Base-by-base conservation (phyloP, 73 alveolate species). In the Paraurostyla sp. region DNA sequence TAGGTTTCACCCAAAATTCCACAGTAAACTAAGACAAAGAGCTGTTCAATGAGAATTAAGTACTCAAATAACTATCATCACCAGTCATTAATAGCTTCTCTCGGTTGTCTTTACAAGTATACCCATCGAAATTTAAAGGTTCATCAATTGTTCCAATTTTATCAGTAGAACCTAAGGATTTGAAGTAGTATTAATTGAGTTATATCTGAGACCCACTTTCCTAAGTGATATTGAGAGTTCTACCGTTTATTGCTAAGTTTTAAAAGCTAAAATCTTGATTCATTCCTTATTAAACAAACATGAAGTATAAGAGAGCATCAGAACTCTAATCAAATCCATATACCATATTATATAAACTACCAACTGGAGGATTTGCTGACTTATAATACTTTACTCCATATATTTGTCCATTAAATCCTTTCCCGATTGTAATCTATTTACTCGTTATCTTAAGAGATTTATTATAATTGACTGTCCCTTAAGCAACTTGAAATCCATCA, bases 1-100 rank as follows among this genome's bases (percentile, higher is more conserved):
- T 30, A 3, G 59, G 3, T 73, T 38, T 73, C 3, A 73, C 71
- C 87, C 87, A 73, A 45, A 73, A 48, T 45, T 73, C 87, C 0
- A 73, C 46, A 43, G 87, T 73, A 45, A 11, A 73, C 6, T 20
- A 11, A n/a, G 51, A 30, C 9, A 73, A 18, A 13, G 60, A 43
- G 2, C 13, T 11, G 46, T 50, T 45, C 23, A 48, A 43, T 25
- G 57, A 43, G 46, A 48, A 73, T 2, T n/a, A 43, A 20, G 87
- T 73, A 7, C 20, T 1, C 27, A n/a, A 22, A 45, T 73, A 73
- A 73, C 73, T 48, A 22, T 51, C 18, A 9, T 45, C 87, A 27
- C 15, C 32, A 23, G 71, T 20, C 68, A 73, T 48, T 16, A 7
- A 73, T 9, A 45, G 50, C 49, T 73, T 73, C 27, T 73, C 87